Conservation (phyloP, 2,329 filamentous ascomycete species). For the Bimuria novae-zelandiae region DNA sequence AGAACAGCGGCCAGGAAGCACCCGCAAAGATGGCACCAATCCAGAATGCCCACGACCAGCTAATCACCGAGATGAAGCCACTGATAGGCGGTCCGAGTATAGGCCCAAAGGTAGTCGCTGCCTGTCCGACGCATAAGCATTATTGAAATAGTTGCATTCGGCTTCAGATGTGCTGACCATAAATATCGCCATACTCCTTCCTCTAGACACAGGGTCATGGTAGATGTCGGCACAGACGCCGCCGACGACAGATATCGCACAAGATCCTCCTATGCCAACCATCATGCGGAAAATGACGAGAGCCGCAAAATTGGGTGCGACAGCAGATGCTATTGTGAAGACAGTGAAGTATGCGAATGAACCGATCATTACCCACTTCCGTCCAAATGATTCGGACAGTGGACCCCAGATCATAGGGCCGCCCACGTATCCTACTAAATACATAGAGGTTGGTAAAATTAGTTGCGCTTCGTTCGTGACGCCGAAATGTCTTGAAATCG, state of each 20-base stretch:
- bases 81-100: slow-evolving; percentile 69
- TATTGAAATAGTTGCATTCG: not conserved
- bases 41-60: slow-evolving; percentile 75
- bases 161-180: slow-evolving; percentile 23
- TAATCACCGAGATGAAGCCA: slow-evolving; percentile 64
- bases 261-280: slow-evolving; percentile 50
- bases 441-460: slow-evolving; percentile 57
- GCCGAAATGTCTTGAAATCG: slow-evolving; percentile 62
- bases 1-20: slow-evolving; percentile 61
- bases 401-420: slow-evolving; percentile 53
- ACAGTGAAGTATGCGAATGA: slow-evolving; percentile 55
- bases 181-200: slow-evolving; percentile 38
- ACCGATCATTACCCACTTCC: slow-evolving; percentile 54
- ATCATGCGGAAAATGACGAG: slow-evolving; percentile 52
- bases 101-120: slow-evolving; percentile 68
- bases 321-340: slow-evolving; percentile 52
- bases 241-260: slow-evolving; percentile 63
- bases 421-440: slow-evolving; percentile 54
- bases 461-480: slow-evolving; percentile 53
- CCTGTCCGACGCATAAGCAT: slow-evolving; percentile 44
- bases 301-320: slow-evolving; percentile 50
- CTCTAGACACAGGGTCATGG: slow-evolving; percentile 52
- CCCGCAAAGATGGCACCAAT: slow-evolving; percentile 71
- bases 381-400: slow-evolving; percentile 51
- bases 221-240: slow-evolving; percentile 70